Evolutionary conservation across 306 rosid genomes (phyloP).

Genomic region (Parietaria judaica): DNA sequence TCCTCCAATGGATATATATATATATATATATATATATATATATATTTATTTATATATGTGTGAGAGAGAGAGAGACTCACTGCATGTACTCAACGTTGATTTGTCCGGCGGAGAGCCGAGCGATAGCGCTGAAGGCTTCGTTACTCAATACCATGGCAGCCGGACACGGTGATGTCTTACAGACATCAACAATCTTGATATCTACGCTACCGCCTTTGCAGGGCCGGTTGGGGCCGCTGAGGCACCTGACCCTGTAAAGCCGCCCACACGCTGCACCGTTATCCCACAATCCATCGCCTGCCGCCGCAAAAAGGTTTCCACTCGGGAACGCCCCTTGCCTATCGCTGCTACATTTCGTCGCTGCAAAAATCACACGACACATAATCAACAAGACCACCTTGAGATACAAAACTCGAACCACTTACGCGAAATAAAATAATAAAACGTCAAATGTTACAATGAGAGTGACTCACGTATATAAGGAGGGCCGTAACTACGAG

Average conservation of each 20-base stretch:
- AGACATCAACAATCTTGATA: slow-evolving; percentile 54
- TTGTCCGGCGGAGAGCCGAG: slow-evolving; percentile 28
- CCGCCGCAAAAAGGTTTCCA: slow-evolving; percentile 38
- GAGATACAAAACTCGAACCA: too few relatives aligned
- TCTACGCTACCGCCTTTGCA: slow-evolving; percentile 39
- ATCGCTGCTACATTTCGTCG: slow-evolving; percentile 27
- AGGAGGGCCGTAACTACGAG: too few relatives aligned
- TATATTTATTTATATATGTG: too few relatives aligned
- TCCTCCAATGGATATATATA: too few relatives aligned
- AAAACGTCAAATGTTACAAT: too few relatives aligned
- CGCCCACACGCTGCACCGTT: slow-evolving; percentile 89
- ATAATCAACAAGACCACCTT: too few relatives aligned
- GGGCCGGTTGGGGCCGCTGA: slow-evolving; percentile 51
- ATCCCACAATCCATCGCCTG: slow-evolving; percentile 85
- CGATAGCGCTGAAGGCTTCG: slow-evolving; percentile 47
- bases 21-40: too few relatives aligned
- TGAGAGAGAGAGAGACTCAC: slow-evolving; percentile 25
- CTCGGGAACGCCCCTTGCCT: slow-evolving; percentile 6
- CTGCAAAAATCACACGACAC: slow-evolving; percentile 17
- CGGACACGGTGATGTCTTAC: slow-evolving; percentile 28
- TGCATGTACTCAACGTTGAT: slow-evolving; percentile 57
- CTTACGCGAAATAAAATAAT: too few relatives aligned
- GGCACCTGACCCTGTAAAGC: slow-evolving; percentile 55
- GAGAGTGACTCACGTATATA: too few relatives aligned
- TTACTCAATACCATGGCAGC: slow-evolving; percentile 54